Base-by-base conservation (phyloP, 768 basidiomycete genomes). In the Mycena rebaudengoi region DNA sequence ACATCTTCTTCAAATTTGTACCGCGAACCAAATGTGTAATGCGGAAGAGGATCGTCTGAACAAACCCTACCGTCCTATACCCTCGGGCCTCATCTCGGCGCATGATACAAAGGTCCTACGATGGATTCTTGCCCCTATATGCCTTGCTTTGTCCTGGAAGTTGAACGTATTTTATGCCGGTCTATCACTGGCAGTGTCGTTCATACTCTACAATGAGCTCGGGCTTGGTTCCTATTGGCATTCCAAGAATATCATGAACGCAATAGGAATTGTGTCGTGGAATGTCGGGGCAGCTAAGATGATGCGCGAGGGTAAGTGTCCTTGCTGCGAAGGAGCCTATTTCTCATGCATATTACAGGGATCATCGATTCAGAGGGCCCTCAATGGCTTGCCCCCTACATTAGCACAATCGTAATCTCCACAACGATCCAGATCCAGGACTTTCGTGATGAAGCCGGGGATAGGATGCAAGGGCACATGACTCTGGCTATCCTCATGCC, bases 401-500 rank as follows among this genome's bases (percentile, higher is more conserved):
- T 61, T 7, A 72, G 65, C 40, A 41, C 62, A 8, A 25, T 66
- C 16, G 50, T 74, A 11, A 68, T 74, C 28, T 50, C 68, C 20
- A 69, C 74, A 8, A 82, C 80, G 3, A 76, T 79, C 12, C 78
- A 81, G 32, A 74, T 75, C 0, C 75, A 78, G 56, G 78, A 79
- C 41, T 79, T 79, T 55, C 63, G 68, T 2, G 78, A 79, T 28
- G 69, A 69, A 20, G 66, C 69, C 11, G 78, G 78, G 4, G 78
- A 79, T 50, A 60, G 55, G 23, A 62, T 39, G 25, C 62, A 69
- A 14, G 77, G 78, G 10, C 71, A 77, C 30, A 68, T 60, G 12
- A 79, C 77, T 0, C 59, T 77, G 12, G 76, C 78, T 5, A 71
- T 78, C 28, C 53, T 69, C 13, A 29, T 50, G 49, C 49, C 49